These are phyloP conservation scores for Anisodus tanguticus DNA, from an alignment of 257 asterid genomes.

Conservation along the genomic window DNA sequence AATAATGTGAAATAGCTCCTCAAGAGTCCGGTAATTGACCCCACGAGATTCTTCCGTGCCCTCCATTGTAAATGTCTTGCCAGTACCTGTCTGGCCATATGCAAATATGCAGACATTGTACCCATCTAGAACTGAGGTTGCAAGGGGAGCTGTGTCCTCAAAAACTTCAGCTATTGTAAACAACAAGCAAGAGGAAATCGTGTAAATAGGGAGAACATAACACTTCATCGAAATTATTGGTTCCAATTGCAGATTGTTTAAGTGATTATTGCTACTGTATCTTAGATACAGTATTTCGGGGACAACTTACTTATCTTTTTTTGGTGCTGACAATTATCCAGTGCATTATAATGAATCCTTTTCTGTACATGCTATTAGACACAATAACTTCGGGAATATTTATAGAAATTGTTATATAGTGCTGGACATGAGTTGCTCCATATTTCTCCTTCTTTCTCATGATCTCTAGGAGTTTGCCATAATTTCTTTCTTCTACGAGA, in stretches of 20 bases:
- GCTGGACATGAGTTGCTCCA: neutral
- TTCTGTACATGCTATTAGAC: neutral
- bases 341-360: neutral
- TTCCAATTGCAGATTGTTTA: neutral
- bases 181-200: conserved; percentile 33
- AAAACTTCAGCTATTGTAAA: conserved; percentile 68
- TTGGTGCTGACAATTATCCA: neutral
- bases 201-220: conserved; percentile 20
- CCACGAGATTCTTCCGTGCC: conserved; percentile 93
- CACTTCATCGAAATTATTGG: neutral
- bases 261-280: neutral
- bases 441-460: neutral
- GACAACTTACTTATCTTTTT: neutral
- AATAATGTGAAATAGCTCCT: conserved; percentile 71
- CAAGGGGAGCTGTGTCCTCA: conserved; percentile 89
- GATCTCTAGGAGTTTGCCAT: neutral
- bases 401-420: neutral
- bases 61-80: conserved; percentile 97
- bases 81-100: conserved; percentile 97
- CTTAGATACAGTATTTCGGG: conserved; percentile 3
- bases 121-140: conserved; percentile 93
- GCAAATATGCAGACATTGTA: conserved; percentile 92
- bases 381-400: neutral
- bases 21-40: conserved; percentile 89
- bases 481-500: neutral